Evolutionary conservation across 257 asterid species (phyloP).

Genomic region (Solanum piurae): DNA sequence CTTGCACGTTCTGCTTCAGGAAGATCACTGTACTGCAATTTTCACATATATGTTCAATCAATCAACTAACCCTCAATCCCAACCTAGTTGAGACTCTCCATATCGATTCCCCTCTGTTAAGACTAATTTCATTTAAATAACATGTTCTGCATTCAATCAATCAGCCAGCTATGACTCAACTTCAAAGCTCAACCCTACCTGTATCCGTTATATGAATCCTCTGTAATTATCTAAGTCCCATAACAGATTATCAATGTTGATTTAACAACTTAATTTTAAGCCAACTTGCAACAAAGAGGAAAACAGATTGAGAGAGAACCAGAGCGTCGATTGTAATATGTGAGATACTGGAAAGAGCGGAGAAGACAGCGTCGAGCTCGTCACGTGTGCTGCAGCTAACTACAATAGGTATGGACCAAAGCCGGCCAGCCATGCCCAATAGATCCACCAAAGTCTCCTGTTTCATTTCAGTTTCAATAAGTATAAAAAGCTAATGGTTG

Average conservation of each 20-base stretch:
- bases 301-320: constrained; percentile 17
- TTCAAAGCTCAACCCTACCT: background rate
- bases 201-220: background rate
- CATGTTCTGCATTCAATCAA: background rate
- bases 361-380: constrained; percentile 79
- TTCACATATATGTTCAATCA: background rate
- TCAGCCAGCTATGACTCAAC: background rate
- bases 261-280: background rate
- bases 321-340: constrained; percentile 42
- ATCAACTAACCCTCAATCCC: background rate
- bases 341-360: constrained; percentile 46
- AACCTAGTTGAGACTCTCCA: background rate
- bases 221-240: background rate
- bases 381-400: constrained; percentile 87
- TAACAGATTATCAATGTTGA: background rate
- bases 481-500: background rate
- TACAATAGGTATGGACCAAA: constrained; percentile 61
- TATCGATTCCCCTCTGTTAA: background rate
- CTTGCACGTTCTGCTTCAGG: constrained; percentile 52
- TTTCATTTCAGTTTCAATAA: background rate
- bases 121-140: background rate
- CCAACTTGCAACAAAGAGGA: background rate
- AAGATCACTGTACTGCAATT: constrained; percentile 69
- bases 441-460: constrained; percentile 76
- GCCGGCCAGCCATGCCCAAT: constrained; percentile 71